These are phyloP conservation scores for Viola odorata DNA, from an alignment of 345 rosid genomes.

Conservation along the genomic window DNA sequence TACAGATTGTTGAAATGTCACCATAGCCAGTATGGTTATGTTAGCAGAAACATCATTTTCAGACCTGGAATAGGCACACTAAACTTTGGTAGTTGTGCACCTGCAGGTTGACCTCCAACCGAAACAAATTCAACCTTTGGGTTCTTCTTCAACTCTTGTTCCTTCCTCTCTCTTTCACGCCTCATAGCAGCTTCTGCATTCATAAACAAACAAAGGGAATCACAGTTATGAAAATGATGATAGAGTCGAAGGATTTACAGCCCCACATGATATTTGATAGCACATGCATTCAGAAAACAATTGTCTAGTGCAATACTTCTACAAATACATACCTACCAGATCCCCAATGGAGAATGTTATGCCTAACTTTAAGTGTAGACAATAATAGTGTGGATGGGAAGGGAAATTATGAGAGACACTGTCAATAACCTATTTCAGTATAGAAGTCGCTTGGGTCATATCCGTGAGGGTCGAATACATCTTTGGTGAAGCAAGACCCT, in stretches of 20 bases:
- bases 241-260: too few relatives aligned
- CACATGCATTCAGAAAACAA: too few relatives aligned
- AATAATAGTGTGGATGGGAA: too few relatives aligned
- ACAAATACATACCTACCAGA: neutral
- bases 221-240: neutral
- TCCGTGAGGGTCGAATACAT: conserved; percentile 90
- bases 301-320: too few relatives aligned
- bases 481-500: conserved; percentile 90
- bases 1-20: neutral
- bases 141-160: conserved; percentile 73
- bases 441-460: conserved; percentile 78
- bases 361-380: too few relatives aligned
- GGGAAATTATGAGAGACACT: neutral
- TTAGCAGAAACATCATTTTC: neutral
- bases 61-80: conserved; percentile 62
- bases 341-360: neutral
- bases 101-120: conserved; percentile 56
- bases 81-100: conserved; percentile 44
- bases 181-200: conserved; percentile 72
- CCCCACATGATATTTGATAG: too few relatives aligned
- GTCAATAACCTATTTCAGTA: conserved; percentile 64
- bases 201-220: conserved; percentile 9
- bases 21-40: neutral
- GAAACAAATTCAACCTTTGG: conserved; percentile 73
- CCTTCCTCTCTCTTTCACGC: conserved; percentile 79